Evolutionary conservation across 768 basidiomycete genomes (phyloP), one percentile per base, ranked within the genome.

Genomic region (Suillus americanus): DNA sequence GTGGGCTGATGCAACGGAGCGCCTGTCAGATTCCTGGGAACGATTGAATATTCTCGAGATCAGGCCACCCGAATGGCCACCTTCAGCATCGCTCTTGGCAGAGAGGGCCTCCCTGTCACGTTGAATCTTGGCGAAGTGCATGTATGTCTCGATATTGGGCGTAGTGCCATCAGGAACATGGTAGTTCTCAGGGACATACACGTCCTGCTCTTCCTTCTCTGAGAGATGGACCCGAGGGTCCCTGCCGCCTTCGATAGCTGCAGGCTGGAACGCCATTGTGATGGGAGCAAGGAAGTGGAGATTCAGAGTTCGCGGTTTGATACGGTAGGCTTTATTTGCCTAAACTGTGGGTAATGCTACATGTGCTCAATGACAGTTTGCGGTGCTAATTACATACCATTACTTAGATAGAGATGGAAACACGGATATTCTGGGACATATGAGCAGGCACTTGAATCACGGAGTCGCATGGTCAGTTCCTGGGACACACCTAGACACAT

Each of bases 101-200:
- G 38, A 45, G 14, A 65, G 71, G 5, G 37, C 69, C 43, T 75
- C 75, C 63, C 46, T 73, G 12, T 73, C 71, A 38, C 76, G 71
- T 38, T 76, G 75, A 43, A 73, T 74, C 20, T n/a, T 61, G 18
- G 76, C 75, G 4, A 67, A 77, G 65, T 69, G 66, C 55, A 75
- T 70, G 46, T 77, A 75, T 0, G 74, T 77, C 68, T 75, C 75
- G 18, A 75, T 40, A 66, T 76, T 76, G 0, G 76, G 75, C 6
- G 60, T 23, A 10, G 69, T 51, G 2, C 68, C 74, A 41, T 75
- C 72, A 3, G n/a, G 50, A 41, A 75, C 68, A 28, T 67, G 43
- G 20, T 48, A 50, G 20, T 69, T 65, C n/a, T 71, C 75, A 0
- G 69, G 71, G 1, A 56, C 43, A 33, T 48, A 13, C 30, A 43